Percentiles rank a stretch among this genome's conserved stretches.
phyloP scores from a whole-genome alignment of 2,329 filamentous ascomycete genomes.

The Didymosphaeria variabile region DNA sequence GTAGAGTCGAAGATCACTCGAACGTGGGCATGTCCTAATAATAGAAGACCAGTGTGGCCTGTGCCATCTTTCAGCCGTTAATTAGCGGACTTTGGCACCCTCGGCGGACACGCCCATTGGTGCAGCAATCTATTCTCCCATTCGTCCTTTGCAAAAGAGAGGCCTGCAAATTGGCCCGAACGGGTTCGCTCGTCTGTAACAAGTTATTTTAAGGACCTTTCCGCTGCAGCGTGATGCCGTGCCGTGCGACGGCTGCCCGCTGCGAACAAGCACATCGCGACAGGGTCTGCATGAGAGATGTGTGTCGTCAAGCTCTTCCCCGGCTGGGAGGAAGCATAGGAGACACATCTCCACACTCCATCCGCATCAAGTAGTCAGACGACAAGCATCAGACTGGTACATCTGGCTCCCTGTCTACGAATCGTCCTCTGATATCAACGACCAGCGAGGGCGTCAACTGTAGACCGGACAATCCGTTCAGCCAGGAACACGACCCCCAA shows the following conservation, averaged over 20 bases:
- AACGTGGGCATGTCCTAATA: constrained; percentile 17
- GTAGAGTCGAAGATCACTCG: constrained; percentile 31
- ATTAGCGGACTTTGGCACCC: constrained; percentile 15
- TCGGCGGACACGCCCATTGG: constrained; percentile 5
- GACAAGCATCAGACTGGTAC: constrained; percentile 27
- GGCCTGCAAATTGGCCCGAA: constrained; percentile 11
- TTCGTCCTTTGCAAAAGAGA: neutral
- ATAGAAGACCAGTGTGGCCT: constrained; percentile 13
- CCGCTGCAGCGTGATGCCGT: constrained; percentile 17
- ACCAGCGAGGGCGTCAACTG: constrained; percentile 8
- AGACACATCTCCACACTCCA: constrained; percentile 19
- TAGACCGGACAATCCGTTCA: neutral
- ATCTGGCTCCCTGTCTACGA: constrained; percentile 23
- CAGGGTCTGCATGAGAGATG: constrained; percentile 10
- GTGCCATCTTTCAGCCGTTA: constrained; percentile 15
- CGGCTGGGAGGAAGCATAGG: constrained; percentile 6
- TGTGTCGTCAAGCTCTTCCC: constrained; percentile 1
- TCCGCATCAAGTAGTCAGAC: constrained; percentile 25
- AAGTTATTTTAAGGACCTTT: constrained; percentile 43
- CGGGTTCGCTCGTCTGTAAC: constrained; percentile 17
- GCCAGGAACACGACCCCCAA: constrained; percentile 2
- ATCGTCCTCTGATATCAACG: constrained; percentile 13
- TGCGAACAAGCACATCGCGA: constrained; percentile 17
- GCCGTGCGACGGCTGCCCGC: constrained; percentile 12
- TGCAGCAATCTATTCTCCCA: constrained; percentile 15